Conservation (phyloP, 306 rosid species). For the Parietaria judaica region DNA sequence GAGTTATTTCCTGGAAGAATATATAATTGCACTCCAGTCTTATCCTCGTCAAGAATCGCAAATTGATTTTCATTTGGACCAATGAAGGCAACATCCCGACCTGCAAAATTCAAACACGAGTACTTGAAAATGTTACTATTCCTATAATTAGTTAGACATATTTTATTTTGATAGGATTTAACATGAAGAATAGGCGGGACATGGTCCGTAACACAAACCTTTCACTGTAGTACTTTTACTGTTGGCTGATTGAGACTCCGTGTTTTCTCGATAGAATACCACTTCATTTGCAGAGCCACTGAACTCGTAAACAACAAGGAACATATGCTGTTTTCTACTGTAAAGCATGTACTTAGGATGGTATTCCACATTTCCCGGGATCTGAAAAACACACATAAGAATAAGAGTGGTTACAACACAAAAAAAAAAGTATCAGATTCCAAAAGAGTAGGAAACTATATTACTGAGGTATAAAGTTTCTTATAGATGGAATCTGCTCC, state of each 20-base stretch:
- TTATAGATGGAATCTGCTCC: conserved; percentile 75
- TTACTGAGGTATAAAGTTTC: conserved; percentile 84
- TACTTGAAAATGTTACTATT: neutral
- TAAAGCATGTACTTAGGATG: conserved; percentile 61
- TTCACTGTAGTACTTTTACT: conserved; percentile 72
- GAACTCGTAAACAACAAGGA: conserved; percentile 81
- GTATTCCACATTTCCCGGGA: conserved; percentile 84
- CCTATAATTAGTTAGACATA: neutral
- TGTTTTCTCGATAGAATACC: conserved; percentile 76
- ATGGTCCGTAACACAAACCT: conserved; percentile 40
- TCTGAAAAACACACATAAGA: conserved; percentile 38
- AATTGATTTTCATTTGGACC: conserved; percentile 92
- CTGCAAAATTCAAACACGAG: conserved; percentile 37
- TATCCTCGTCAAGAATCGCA: conserved; percentile 90
- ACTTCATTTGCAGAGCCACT: conserved; percentile 71
- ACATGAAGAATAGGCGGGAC: conserved; percentile 14
- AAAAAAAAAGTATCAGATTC: conserved; percentile 9
- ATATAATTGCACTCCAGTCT: conserved; percentile 75
- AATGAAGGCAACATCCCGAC: conserved; percentile 90
- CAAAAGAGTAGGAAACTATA: conserved; percentile 17
- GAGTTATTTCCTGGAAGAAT: conserved; percentile 68
- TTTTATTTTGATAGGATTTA: neutral
- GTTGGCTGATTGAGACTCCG: conserved; percentile 41
- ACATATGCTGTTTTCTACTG: conserved; percentile 70
- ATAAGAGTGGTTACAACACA: conserved; percentile 20